These are phyloP conservation scores for Suhomyces kilbournensis DNA, from an alignment of 805 yeast genomes.

Conservation along the genomic window DNA sequence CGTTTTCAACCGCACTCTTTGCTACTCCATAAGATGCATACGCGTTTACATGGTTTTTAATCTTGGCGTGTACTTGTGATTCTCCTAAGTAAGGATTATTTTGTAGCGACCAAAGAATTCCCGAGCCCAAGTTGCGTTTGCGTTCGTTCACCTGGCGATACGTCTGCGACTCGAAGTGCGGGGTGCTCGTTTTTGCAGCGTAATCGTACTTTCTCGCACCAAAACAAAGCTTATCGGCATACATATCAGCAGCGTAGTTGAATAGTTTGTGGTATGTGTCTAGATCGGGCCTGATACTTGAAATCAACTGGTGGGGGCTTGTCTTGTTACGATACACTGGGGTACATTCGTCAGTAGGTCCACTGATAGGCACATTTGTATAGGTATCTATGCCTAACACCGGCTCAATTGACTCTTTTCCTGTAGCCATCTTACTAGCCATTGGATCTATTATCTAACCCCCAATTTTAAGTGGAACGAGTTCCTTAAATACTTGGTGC, in stretches of 20 bases:
- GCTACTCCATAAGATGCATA: conserved; percentile 13
- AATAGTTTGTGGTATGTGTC: conserved; percentile 38
- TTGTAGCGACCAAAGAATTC: conserved; percentile 36
- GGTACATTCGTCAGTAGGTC: not conserved
- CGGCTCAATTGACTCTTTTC: not conserved
- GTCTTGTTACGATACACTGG: conserved; percentile 12
- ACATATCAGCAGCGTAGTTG: conserved; percentile 19
- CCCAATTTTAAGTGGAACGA: too few species aligned
- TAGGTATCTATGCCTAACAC: not conserved
- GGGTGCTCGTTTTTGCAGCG: conserved; percentile 22
- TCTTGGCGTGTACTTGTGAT: conserved; percentile 26
- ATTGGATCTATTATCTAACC: not conserved
- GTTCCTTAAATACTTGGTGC: too few species aligned
- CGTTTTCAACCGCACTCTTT: conserved; percentile 2
- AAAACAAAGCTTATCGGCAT: conserved; percentile 31
- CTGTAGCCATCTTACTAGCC: not conserved
- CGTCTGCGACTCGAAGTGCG: conserved; percentile 42
- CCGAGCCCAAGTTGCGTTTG: conserved; percentile 53
- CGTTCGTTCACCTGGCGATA: conserved; percentile 41
- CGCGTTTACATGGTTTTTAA: conserved; percentile 22
- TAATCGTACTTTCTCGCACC: conserved; percentile 37
- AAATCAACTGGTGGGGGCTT: conserved; percentile 10
- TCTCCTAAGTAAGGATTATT: conserved; percentile 19
- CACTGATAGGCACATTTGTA: not conserved
- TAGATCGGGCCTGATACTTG: conserved; percentile 28